Evolutionary conservation across 1,284 basidiomycete genomes (phyloP).

Genomic region (Pyrrhoderma lamaoense): DNA sequence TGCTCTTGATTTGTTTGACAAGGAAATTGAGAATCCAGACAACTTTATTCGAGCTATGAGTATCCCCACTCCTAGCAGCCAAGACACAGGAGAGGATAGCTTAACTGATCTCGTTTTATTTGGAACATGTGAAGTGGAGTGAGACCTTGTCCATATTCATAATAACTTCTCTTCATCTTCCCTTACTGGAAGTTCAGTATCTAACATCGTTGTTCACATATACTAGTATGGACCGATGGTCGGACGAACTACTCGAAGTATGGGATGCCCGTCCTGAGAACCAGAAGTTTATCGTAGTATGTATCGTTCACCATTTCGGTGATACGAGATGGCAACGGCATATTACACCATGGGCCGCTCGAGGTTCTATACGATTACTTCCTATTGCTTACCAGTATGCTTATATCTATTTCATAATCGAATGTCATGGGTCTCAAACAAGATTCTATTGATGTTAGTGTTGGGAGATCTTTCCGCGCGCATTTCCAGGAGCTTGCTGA

Average conservation of each 20-base stretch:
- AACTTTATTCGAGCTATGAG: conserved; percentile 6
- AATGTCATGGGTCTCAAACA: too few species aligned
- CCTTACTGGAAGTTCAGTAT: too few species aligned
- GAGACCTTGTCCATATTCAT: too few species aligned
- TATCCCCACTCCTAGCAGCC: background rate
- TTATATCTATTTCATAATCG: too few species aligned
- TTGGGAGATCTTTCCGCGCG: conserved; percentile 27
- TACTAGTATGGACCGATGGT: conserved; percentile 24
- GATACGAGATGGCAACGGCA: conserved; percentile 28
- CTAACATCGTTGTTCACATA: background rate
- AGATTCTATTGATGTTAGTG: conserved; percentile 21
- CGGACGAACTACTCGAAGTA: conserved; percentile 25
- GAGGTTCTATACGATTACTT: conserved; percentile 30
- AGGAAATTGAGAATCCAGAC: conserved; percentile 5
- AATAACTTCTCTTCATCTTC: too few species aligned
- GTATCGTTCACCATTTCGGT: conserved; percentile 31
- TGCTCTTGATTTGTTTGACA: conserved; percentile 5
- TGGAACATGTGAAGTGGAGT: conserved; percentile 34
- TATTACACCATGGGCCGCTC: conserved; percentile 31
- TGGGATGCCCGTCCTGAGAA: conserved; percentile 30
- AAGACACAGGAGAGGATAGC: conserved; percentile 18
- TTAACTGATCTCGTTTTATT: conserved; percentile 30
- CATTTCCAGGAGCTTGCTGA: conserved; percentile 29
- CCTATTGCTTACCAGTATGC: conserved; percentile 33
- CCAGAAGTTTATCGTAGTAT: conserved; percentile 33